Evolutionary conservation across 2,329 filamentous ascomycete genomes (phyloP), one percentile per base, ranked within the genome.

Genomic region (Helotiales sp.): DNA sequence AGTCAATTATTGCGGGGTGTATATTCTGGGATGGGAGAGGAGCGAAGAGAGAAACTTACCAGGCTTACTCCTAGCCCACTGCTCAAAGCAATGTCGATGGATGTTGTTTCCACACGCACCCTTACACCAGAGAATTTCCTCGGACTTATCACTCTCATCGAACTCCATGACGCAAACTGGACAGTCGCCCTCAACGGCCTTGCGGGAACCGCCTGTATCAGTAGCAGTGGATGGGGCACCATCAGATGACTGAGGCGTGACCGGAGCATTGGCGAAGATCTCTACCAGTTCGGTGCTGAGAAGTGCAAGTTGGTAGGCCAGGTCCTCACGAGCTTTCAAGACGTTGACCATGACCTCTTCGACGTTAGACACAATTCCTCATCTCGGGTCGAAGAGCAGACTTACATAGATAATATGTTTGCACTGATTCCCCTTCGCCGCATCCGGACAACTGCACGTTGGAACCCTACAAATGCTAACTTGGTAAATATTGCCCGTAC

Each of bases 401-500:
- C 69, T 68, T 79, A 85, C 85, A 73, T 88, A 89, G 54, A 86
- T 77, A 50, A 89, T 84, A 71, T 90, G 87, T 74, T 90, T 90
- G 82, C 88, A 91, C 72, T 88, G 85, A 52, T 86, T 85, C 4
- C 86, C 84, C 65, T 85, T 85, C 37, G 55, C 68, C 28, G 63
- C 79, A 75, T 88, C 84, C 0, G 85, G 85, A 74, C 87, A 89
- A 64, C 81, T 81, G 76, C 87, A 89, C 6, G 71, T 78, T 0
- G 87, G 86, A 11, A 81, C 72, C 61, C 84, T 83, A 65, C 78
- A 76, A 62, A 91, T 84, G 11, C 77, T 80, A 37, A 87, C 82
- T n/a, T 80, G 84, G 77, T 91, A 90, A 20, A 90, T 77, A 71
- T 89, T 89, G 17, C 87, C 87, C 0, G 86, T 89, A 5, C 83